Evolutionary conservation across 2,329 filamentous ascomycete genomes (phyloP).

Genomic region (Fusarium newnesense): DNA sequence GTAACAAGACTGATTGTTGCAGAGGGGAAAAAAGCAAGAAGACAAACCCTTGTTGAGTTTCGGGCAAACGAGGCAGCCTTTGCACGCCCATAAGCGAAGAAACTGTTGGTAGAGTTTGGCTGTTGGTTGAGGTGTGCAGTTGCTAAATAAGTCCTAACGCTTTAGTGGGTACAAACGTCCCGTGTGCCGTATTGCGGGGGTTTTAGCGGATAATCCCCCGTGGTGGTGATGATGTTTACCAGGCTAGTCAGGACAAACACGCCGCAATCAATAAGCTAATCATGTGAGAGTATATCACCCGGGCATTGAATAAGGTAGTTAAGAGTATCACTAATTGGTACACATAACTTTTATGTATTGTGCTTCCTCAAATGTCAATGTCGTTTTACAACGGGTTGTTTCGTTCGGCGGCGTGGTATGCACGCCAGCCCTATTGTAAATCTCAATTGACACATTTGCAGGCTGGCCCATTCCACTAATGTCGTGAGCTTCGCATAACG

Average conservation of each 20-base stretch:
- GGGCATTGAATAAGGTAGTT: background rate
- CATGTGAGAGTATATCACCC: background rate
- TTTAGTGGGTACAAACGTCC: background rate
- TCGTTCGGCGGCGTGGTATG: background rate
- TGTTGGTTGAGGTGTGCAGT: background rate
- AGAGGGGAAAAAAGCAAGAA: background rate
- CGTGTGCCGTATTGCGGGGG: background rate
- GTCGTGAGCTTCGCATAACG: background rate
- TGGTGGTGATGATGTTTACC: background rate
- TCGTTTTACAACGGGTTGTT: background rate
- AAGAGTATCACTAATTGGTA: background rate
- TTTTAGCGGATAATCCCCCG: background rate
- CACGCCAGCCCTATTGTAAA: background rate
- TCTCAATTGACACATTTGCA: background rate
- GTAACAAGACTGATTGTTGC: background rate
- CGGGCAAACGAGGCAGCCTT: background rate
- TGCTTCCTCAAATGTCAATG: background rate
- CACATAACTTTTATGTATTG: background rate
- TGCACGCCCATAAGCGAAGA: background rate
- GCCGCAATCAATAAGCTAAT: too few species aligned
- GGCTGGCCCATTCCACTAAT: too few species aligned
- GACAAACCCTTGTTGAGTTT: background rate
- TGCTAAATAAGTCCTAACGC: background rate
- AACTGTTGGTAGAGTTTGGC: background rate
- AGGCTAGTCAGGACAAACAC: background rate